Base-by-base conservation (phyloP, 805 yeast species). In the Candida gorgasii region DNA sequence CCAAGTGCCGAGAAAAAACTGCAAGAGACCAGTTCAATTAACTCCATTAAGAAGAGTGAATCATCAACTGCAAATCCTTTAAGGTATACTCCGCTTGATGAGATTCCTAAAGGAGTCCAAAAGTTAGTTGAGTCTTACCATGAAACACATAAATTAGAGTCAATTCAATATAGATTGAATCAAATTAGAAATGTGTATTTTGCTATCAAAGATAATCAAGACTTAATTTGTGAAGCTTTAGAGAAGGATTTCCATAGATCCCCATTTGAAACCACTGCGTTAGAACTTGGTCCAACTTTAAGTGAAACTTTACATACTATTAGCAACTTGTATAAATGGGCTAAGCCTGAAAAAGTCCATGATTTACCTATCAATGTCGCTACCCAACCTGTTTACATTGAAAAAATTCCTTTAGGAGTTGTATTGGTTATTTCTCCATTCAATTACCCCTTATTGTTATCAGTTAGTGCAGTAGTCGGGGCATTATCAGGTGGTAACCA, bases 401-500 rank as follows among this genome's bases (percentile, higher is more conserved):
- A 67, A 47, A 57, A 59, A 46, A 61, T 67, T 30, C 75, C 76
- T 1, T 57, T 65, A 40, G 98, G 97, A 4, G 75, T 77, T 2
- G 84, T 84, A 3, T 72, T 89, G 45, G 71, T 92, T 38, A 80
- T 90, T 37, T 68, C 84, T 2, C 92, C 96, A 0, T 88, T 84
- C 76, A 88, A 88, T 63, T 89, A 81, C 59, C 96, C 98, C 1
- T 59, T 86, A 33, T 46, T 76, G 19, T 66, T 92, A 45, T 54
- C 86, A 0, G 45, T 89, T 8, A 69, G 75, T 23, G 89, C 97
- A 0, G 56, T 89, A 17, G 72, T 81, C 28, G 87, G 88, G 15
- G 96, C 96, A 2, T 65, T 92, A 49, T 88, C 95, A 1, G 86
- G 84, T 15, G 97, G 97, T 9, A 89, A 90, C 60, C 71, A 82